Evolutionary conservation across 2,329 filamentous ascomycete genomes (phyloP).

Genomic region (Diatrype stigma): DNA sequence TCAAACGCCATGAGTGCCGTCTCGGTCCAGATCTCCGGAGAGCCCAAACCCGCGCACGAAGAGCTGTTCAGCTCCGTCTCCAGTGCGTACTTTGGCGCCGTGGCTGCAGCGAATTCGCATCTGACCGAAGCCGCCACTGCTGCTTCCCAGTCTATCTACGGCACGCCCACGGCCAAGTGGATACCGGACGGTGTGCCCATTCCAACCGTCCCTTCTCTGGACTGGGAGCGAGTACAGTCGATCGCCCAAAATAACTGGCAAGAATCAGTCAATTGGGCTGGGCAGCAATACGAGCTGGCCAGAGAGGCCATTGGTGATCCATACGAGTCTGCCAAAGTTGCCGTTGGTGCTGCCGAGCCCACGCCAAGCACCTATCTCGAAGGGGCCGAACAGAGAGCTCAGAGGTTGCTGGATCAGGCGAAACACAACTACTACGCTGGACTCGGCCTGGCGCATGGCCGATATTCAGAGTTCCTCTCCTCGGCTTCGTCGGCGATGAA

Average conservation of each 20-base stretch:
- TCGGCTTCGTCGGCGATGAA: constrained; percentile 68
- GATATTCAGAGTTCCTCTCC: constrained; percentile 70
- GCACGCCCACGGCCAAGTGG: constrained; percentile 40
- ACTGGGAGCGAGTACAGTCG: constrained; percentile 51
- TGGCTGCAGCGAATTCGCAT: constrained; percentile 57
- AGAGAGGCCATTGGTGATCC: constrained; percentile 66
- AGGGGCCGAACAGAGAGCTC: constrained; percentile 39
- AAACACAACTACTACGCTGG: constrained; percentile 71
- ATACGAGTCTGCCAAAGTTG: constrained; percentile 64
- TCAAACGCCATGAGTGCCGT: constrained; percentile 63
- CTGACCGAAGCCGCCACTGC: constrained; percentile 52
- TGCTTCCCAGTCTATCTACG: constrained; percentile 46
- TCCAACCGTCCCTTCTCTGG: constrained; percentile 35
- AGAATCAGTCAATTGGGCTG: constrained; percentile 67
- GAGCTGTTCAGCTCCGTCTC: constrained; percentile 66
- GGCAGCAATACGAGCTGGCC: constrained; percentile 66
- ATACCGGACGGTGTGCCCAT: constrained; percentile 17
- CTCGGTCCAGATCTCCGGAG: constrained; percentile 64
- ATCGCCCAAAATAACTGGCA: constrained; percentile 67
- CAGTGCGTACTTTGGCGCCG: constrained; percentile 61
- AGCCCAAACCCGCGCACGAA: constrained; percentile 64
- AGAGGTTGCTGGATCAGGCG: constrained; percentile 58
- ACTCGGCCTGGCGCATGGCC: constrained; percentile 71
- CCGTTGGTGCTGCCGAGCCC: constrained; percentile 58
- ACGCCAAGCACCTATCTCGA: constrained; percentile 46